Conservation (phyloP, 2,329 filamentous ascomycete genomes). For the Nothopassalora personata region DNA sequence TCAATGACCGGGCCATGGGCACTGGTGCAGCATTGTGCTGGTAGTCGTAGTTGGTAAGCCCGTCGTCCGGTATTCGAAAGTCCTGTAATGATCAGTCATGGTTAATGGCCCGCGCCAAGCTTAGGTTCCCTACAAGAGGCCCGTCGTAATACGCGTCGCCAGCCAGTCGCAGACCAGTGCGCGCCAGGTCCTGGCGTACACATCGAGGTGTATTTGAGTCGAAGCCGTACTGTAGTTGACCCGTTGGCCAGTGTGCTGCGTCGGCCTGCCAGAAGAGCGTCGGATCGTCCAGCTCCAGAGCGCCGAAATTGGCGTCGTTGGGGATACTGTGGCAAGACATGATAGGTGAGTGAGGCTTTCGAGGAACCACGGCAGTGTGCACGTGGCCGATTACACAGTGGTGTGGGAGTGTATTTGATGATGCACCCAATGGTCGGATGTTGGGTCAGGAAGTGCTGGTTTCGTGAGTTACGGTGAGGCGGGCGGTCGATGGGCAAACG, state of each 20-base stretch:
- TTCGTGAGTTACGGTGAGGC: neutral
- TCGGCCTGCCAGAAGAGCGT: slow-evolving; percentile 2
- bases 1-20: slow-evolving; percentile 13
- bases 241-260: slow-evolving; percentile 4
- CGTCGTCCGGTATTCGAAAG: slow-evolving; percentile 9
- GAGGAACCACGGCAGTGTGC: neutral
- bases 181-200: slow-evolving; percentile 9
- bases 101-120: slow-evolving; percentile 12
- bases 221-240: neutral
- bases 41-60: neutral
- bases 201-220: slow-evolving; percentile 11
- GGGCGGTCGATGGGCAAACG: neutral
- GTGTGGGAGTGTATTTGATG: slow-evolving; percentile 1
- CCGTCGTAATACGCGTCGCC: slow-evolving; percentile 7
- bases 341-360: slow-evolving; percentile 6
- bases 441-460: neutral
- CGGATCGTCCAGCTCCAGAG: slow-evolving; percentile 6
- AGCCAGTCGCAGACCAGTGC: slow-evolving; percentile 5
- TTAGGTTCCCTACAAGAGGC: slow-evolving; percentile 17
- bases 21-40: slow-evolving; percentile 7
- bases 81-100: slow-evolving; percentile 21
- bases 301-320: neutral
- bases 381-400: neutral
- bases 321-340: slow-evolving; percentile 9
- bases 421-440: slow-evolving; percentile 4